Percentiles rank a stretch among this genome's conserved stretches.
Conservation (phyloP, 1,284 basidiomycete species). For the Somion occarium region DNA sequence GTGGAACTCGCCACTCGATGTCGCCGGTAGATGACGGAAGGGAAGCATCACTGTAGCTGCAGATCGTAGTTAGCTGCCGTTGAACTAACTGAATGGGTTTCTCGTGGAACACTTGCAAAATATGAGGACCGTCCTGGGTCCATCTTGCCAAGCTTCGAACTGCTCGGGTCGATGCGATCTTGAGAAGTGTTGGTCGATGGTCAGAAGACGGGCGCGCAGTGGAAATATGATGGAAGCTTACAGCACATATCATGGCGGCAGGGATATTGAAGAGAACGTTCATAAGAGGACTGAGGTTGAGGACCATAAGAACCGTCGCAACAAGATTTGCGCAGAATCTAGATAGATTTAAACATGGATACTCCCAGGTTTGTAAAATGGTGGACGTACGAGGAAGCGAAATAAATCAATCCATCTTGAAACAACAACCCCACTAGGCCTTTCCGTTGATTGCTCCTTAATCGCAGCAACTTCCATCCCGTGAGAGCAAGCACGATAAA, state of each 20-base stretch:
- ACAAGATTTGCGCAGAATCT: slow-evolving; percentile 3
- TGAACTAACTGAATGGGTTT: too few species aligned
- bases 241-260: background rate
- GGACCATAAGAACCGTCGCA: background rate
- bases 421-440: background rate
- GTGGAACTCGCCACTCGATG: too few species aligned
- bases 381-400: slow-evolving; percentile 7
- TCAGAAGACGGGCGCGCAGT: background rate
- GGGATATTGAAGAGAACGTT: slow-evolving; percentile 2
- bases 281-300: slow-evolving; percentile 1
- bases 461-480: background rate
- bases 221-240: too few species aligned
- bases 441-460: background rate
- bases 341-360: slow-evolving; percentile 41
- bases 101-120: background rate
- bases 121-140: too few species aligned
- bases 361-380: slow-evolving; percentile 56
- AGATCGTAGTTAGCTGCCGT: too few species aligned
- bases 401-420: slow-evolving; percentile 4
- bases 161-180: slow-evolving; percentile 1
- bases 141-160: too few species aligned
- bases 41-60: background rate
- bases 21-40: too few species aligned
- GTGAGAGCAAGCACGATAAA: slow-evolving; percentile 2
- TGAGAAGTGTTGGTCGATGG: background rate